Evolutionary conservation across 1,139 yeast genomes (phyloP).

Genomic region (Debaryomyces psychrophilus): DNA sequence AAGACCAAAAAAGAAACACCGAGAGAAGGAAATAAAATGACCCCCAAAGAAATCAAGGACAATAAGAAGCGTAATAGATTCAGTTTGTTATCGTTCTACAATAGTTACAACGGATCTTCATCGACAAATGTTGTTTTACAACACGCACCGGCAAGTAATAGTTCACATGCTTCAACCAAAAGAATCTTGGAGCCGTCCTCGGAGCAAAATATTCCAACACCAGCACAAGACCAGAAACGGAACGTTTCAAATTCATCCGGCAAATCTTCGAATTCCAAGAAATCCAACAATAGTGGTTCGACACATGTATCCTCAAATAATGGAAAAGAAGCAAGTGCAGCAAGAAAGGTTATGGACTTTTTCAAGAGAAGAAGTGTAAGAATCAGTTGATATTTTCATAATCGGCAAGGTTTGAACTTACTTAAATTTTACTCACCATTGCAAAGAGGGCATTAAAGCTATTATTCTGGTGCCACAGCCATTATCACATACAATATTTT

Average conservation of each 20-base stretch:
- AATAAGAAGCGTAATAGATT: constrained; percentile 51
- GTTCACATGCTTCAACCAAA: constrained; percentile 21
- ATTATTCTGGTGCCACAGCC: neutral
- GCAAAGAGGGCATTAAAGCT: neutral
- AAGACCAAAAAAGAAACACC: constrained; percentile 4
- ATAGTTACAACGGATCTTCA: constrained; percentile 33
- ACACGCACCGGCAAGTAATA: constrained; percentile 9
- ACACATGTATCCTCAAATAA: constrained; percentile 25
- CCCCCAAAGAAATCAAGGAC: constrained; percentile 35
- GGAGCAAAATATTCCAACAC: constrained; percentile 28
- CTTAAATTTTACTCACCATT: neutral
- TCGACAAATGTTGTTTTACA: constrained; percentile 17
- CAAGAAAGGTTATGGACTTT: constrained; percentile 78
- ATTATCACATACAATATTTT: constrained; percentile 2
- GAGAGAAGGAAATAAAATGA: constrained; percentile 16
- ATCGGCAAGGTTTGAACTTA: neutral
- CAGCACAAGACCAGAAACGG: constrained; percentile 21
- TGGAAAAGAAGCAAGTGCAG: constrained; percentile 67
- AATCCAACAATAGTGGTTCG: constrained; percentile 16
- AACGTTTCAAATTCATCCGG: constrained; percentile 21
- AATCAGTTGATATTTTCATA: constrained; percentile 23
- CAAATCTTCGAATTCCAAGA: constrained; percentile 18
- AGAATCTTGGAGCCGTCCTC: constrained; percentile 48
- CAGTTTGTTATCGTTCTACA: constrained; percentile 56
- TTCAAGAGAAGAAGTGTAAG: constrained; percentile 74